A percentile compares a stretch with the other conserved stretches of the same genome.
Evolutionary conservation across 345 rosid species (phyloP).

Genomic region (Mangifera indica): DNA sequence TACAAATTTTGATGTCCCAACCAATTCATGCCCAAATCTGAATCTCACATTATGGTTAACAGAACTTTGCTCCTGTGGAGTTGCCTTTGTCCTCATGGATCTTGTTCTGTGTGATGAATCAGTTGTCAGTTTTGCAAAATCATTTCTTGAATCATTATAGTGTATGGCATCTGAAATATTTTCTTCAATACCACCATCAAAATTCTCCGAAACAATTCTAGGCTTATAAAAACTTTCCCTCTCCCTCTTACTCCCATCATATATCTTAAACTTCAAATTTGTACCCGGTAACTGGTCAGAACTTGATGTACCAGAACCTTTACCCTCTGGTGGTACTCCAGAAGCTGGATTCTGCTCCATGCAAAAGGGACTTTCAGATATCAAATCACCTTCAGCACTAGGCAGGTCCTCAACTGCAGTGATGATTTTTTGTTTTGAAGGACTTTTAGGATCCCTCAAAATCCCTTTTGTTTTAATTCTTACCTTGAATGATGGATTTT

Average conservation of each 20-base stretch:
- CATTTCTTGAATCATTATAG: conserved; percentile 31
- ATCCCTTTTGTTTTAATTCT: conserved; percentile 51
- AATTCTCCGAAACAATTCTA: conserved; percentile 25
- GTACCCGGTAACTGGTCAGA: conserved; percentile 20
- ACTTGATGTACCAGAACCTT: conserved; percentile 32
- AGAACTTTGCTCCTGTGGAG: conserved; percentile 38
- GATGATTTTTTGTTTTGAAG: conserved; percentile 35
- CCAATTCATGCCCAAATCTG: conserved; percentile 39
- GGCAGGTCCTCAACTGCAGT: conserved; percentile 34
- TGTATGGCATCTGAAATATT: conserved; percentile 23
- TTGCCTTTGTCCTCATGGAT: conserved; percentile 60
- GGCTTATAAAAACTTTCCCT: conserved; percentile 21
- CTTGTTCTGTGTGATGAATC: conserved; percentile 64
- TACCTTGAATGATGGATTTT: conserved; percentile 45
- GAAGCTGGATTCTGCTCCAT: conserved; percentile 23
- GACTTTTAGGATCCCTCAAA: conserved; percentile 35
- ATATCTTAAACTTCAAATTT: conserved; percentile 20
- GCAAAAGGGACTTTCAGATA: conserved; percentile 27
- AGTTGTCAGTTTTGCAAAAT: conserved; percentile 37
- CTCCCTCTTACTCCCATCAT: conserved; percentile 18
- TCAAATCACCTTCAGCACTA: conserved; percentile 26
- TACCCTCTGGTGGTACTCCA: conserved; percentile 24
- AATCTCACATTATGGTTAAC: conserved; percentile 29
- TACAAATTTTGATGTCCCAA: conserved; percentile 39
- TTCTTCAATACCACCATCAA: conserved; percentile 29